Evolutionary conservation across 2,329 filamentous ascomycete species (phyloP).

Genomic region (Didymella exigua): DNA sequence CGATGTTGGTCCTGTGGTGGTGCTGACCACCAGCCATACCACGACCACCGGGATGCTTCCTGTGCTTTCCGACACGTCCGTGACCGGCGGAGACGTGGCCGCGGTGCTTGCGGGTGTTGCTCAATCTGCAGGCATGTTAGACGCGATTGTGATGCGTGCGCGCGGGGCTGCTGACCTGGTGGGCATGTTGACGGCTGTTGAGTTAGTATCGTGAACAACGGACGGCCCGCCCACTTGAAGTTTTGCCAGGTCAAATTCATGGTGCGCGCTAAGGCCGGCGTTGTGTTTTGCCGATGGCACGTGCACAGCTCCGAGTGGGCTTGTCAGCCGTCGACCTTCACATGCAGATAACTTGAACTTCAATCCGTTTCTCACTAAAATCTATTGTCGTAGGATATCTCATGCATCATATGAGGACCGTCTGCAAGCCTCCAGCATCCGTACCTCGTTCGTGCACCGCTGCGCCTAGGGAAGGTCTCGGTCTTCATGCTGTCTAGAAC

Average conservation of each 20-base stretch:
- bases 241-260: conserved; percentile 13
- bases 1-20: conserved; percentile 93
- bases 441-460: background rate
- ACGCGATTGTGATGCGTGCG: background rate
- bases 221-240: conserved; percentile 1
- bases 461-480: background rate
- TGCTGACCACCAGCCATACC: conserved; percentile 97
- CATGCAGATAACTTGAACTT: background rate
- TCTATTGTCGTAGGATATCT: conserved; percentile 1
- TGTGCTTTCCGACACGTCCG: conserved; percentile 98
- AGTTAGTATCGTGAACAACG: conserved; percentile 35
- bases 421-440: background rate
- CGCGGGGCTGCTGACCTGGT: conserved; percentile 28
- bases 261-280: conserved; percentile 7
- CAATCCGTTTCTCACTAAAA: background rate
- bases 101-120: conserved; percentile 60
- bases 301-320: background rate
- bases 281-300: background rate
- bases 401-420: background rate
- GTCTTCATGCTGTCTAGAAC: conserved; percentile 20
- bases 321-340: background rate
- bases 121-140: conserved; percentile 24
- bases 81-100: conserved; percentile 98
- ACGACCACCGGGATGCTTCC: conserved; percentile 79
- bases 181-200: conserved; percentile 41